These are phyloP conservation scores for Cynanchum wilfordii DNA, from an alignment of 257 asterid genomes.

Conservation along the genomic window DNA sequence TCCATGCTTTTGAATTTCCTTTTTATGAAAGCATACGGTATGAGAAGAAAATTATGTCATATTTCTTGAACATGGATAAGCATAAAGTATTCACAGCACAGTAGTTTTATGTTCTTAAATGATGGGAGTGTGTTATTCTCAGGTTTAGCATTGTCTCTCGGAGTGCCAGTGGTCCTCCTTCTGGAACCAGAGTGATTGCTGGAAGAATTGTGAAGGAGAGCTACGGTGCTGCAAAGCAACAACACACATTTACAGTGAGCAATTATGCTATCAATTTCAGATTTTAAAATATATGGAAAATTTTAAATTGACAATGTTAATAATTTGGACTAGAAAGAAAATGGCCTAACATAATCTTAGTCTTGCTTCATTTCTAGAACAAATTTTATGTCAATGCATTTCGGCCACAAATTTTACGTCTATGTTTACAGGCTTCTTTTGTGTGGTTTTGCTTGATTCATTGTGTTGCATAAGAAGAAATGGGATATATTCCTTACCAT, in stretches of 20 bases:
- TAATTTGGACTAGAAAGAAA: not conserved
- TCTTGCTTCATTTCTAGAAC: not conserved
- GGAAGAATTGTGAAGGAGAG: constrained; percentile 92
- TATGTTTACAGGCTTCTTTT: not conserved
- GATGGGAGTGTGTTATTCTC: constrained; percentile 22
- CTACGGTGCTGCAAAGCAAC: constrained; percentile 94
- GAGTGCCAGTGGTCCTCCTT: constrained; percentile 65
- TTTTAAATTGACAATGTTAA: not conserved
- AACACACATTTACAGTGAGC: constrained; percentile 85
- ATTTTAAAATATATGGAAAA: not conserved
- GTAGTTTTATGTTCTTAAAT: not conserved
- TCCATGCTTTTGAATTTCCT: not conserved
- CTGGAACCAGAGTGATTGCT: constrained; percentile 67
- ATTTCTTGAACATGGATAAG: not conserved
- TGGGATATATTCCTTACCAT: not conserved
- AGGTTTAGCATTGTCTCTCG: constrained; percentile 79
- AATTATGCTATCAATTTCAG: not conserved
- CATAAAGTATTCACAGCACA: not conserved
- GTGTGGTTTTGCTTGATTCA: not conserved
- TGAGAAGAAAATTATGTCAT: not conserved
- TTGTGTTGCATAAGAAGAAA: not conserved
- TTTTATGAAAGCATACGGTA: not conserved
- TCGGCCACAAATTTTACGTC: not conserved
- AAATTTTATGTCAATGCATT: not conserved
- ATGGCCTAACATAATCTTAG: not conserved